phyloP scores from a whole-genome alignment of 805 yeast species.

The Clavispora santaluciae region DNA sequence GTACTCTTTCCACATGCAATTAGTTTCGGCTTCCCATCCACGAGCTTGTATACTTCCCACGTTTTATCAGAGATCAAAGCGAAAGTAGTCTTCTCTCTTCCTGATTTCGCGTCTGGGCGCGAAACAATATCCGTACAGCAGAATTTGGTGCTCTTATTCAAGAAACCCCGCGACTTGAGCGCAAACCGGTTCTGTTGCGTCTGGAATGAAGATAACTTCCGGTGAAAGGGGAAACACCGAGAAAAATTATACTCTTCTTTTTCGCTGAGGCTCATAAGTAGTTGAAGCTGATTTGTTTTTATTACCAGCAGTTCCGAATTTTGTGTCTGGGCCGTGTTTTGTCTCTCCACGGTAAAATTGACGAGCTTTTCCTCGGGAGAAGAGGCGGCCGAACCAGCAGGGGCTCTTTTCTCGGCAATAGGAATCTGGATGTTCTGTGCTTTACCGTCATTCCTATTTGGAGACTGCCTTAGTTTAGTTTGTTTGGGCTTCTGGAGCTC shows the following conservation, averaged over 20 bases:
- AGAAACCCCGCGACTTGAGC: slow-evolving; percentile 18
- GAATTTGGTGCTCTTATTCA: slow-evolving; percentile 25
- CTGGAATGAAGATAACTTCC: slow-evolving; percentile 51
- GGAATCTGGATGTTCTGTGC: neutral
- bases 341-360: neutral
- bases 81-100: slow-evolving; percentile 61
- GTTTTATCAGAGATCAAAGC: slow-evolving; percentile 61
- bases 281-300: neutral
- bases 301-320: slow-evolving; percentile 1
- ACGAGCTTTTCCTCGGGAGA: neutral
- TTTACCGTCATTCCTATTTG: neutral
- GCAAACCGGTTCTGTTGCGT: slow-evolving; percentile 47
- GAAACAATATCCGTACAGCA: slow-evolving; percentile 29
- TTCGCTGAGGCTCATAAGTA: slow-evolving; percentile 19
- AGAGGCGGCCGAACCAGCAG: neutral
- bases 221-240: slow-evolving; percentile 77
- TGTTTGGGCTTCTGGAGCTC: slow-evolving; percentile 10
- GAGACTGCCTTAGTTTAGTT: neutral
- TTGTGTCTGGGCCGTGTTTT: neutral
- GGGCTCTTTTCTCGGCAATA: neutral
- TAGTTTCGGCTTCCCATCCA: slow-evolving; percentile 44
- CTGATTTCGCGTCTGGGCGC: slow-evolving; percentile 21
- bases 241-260: slow-evolving; percentile 63
- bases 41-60: slow-evolving; percentile 68
- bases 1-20: slow-evolving; percentile 63